These are phyloP conservation scores for Rhexocercosporidium sp. DNA, from an alignment of 2,329 filamentous ascomycete species.

Conservation along the genomic window DNA sequence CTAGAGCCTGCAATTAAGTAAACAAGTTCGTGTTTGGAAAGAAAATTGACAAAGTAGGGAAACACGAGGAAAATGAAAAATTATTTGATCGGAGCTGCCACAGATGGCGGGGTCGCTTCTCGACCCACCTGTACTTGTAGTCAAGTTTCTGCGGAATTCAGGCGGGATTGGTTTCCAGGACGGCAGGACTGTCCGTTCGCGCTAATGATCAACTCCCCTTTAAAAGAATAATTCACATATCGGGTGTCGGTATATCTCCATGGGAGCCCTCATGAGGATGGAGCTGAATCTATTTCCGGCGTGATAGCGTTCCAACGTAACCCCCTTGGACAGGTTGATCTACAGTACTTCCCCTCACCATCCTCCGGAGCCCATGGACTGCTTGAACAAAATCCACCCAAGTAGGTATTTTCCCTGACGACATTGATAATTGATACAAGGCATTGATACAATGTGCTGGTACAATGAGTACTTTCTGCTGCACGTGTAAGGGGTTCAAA, in stretches of 20 bases:
- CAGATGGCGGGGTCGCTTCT: slow-evolving; percentile 2
- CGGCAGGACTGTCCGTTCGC: not conserved
- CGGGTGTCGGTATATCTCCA: not conserved
- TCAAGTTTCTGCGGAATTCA: slow-evolving; percentile 6
- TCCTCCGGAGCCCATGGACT: too few relatives aligned
- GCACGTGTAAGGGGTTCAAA: too few relatives aligned
- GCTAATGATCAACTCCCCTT: not conserved
- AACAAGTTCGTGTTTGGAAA: not conserved
- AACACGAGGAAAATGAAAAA: not conserved
- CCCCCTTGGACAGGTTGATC: too few relatives aligned
- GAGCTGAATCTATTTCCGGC: not conserved
- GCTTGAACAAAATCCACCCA: too few relatives aligned
- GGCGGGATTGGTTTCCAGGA: slow-evolving; percentile 2
- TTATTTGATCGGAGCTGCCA: not conserved
- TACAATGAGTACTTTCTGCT: too few relatives aligned
- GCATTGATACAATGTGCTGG: too few relatives aligned
- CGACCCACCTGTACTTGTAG: not conserved
- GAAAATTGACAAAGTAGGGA: not conserved
- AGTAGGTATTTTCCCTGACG: too few relatives aligned
- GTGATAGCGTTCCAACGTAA: too few relatives aligned
- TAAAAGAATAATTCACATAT: not conserved
- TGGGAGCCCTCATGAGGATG: not conserved
- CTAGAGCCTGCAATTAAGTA: not conserved
- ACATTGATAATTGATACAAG: too few relatives aligned
- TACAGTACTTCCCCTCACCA: too few relatives aligned